Base-by-base conservation (phyloP, 305 asterid species). In the Ilex paraguariensis region DNA sequence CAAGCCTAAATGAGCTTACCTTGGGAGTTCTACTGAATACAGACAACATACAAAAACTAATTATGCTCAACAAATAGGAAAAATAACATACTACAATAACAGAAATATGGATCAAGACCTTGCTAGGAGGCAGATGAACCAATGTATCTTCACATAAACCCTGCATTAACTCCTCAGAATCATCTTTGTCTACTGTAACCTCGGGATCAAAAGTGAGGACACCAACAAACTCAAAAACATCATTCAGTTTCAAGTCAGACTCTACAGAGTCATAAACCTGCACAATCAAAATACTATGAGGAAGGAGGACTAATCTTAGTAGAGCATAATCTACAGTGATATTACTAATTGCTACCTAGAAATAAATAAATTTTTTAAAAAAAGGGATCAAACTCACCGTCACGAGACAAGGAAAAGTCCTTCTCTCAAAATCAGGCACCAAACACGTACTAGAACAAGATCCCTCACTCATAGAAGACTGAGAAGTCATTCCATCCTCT, bases 151-250 rank as follows among this genome's bases (percentile, higher is more conserved):
- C 97, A 68, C 71, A 73, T 65, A 87, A 74, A 59, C 62, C 52
- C 58, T 78, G 75, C 32, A 65, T 56, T 10, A 77, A 56, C 63
- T 79, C 90, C 67, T 75, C 77, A 56, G 71, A 62, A 45, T 67
- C 88, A 73, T 71, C 79, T 63, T 66, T 68, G 52, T 67, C 86
- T 10, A 49, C 58, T 32, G 77, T 45, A 60, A 80, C 73, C 32
- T 85, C 97, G 5, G 82, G 62, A 63, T 90, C 96, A 57, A 70
- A 86, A 62, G 88, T 84, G 73, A 84, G 80, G 81, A 93, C 66
- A 50, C 97, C 96, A 61, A 93, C 80, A 70, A 93, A 93, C 85
- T 93, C 97, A 70, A 86, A 84, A 76, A 93, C 84, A 66, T 86
- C 97, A 80, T 87, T 93, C 58, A 93, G 80, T 84, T 85, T 87